These are phyloP conservation scores for Kwoniella dendrophila DNA, from an alignment of 768 basidiomycete genomes.

Conservation along the genomic window DNA sequence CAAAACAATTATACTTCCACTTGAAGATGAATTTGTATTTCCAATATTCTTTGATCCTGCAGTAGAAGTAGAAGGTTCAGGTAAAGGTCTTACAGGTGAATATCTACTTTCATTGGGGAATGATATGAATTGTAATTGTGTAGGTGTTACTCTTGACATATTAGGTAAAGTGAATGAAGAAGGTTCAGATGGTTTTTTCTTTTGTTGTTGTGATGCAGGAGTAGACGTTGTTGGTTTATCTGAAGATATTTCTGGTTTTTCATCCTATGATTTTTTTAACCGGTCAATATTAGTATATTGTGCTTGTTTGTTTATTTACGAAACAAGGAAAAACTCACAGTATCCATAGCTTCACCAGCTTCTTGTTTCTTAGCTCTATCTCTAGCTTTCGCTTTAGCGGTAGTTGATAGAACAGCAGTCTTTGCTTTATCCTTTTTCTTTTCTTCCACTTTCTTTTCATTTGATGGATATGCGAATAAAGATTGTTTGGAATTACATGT, in stretches of 20 bases:
- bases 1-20: constrained; percentile 75
- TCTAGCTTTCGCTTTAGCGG: constrained; percentile 92
- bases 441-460: constrained; percentile 85
- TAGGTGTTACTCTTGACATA: constrained; percentile 88
- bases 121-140: constrained; percentile 78
- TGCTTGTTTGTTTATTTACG: neutral
- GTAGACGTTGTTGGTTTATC: constrained; percentile 11
- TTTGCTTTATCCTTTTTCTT: constrained; percentile 89
- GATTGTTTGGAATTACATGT: constrained; percentile 86
- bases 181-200: constrained; percentile 70
- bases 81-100: constrained; percentile 80
- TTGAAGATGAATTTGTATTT: too few species aligned
- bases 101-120: constrained; percentile 76
- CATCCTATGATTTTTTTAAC: constrained; percentile 58
- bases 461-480: constrained; percentile 86
- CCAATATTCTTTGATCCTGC: constrained; percentile 89
- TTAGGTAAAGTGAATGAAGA: constrained; percentile 75
- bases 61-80: constrained; percentile 4
- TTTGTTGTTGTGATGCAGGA: constrained; percentile 57
- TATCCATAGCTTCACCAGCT: constrained; percentile 76
- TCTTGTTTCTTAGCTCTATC: constrained; percentile 84
- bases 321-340: constrained; percentile 60
- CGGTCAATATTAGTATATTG: neutral
- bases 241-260: constrained; percentile 64
- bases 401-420: constrained; percentile 93